Conservation (phyloP, 768 basidiomycete genomes). For the Trametes gibbosa region DNA sequence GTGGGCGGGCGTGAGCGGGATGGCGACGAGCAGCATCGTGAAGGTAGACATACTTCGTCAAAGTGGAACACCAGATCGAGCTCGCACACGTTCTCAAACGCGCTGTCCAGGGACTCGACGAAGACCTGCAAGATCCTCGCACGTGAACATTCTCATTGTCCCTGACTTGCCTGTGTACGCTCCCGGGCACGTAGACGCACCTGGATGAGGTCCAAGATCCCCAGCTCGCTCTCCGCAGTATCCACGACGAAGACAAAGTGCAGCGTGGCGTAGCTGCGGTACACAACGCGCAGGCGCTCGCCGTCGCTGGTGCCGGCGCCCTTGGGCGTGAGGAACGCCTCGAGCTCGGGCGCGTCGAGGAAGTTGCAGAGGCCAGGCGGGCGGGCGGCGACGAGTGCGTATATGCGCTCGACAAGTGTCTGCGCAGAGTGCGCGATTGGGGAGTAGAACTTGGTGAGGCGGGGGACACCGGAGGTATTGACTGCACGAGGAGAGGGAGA, state of each 20-base stretch:
- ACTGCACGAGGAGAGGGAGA: conserved; percentile 43
- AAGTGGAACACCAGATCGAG: conserved; percentile 98
- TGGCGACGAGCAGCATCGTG: neutral
- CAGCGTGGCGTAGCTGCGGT: conserved; percentile 92
- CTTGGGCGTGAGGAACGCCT: conserved; percentile 60
- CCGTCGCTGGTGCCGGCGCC: conserved; percentile 34
- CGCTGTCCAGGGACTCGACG: conserved; percentile 92
- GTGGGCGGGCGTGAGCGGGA: neutral
- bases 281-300: conserved; percentile 83
- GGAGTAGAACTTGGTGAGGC: conserved; percentile 87
- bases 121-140: conserved; percentile 73
- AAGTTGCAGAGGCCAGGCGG: conserved; percentile 91
- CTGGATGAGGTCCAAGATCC: conserved; percentile 95
- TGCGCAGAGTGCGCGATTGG: conserved; percentile 67
- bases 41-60: conserved; percentile 68
- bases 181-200: conserved; percentile 46
- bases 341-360: conserved; percentile 87
- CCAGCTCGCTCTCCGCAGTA: conserved; percentile 93
- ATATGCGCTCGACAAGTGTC: conserved; percentile 83
- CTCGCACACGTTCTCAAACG: conserved; percentile 98
- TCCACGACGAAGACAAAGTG: conserved; percentile 98
- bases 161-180: too few species aligned
- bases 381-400: conserved; percentile 79
- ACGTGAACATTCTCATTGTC: too few species aligned
- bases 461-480: conserved; percentile 88